phyloP scores from a whole-genome alignment of 2,329 filamentous ascomycete genomes.

The Alternaria burnsii region DNA sequence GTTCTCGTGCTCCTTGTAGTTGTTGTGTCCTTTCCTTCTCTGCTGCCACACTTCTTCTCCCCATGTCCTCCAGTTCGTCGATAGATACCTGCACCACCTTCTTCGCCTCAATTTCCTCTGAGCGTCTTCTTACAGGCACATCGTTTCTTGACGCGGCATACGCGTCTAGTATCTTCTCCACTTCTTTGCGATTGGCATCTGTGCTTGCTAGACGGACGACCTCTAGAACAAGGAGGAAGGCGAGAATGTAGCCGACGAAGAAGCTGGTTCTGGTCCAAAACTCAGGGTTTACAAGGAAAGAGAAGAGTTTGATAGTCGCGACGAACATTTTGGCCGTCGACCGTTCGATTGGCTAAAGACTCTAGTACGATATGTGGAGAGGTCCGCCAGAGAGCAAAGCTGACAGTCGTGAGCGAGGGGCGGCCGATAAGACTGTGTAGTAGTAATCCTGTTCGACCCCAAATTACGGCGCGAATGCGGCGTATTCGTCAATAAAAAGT shows the following conservation, averaged over 20 bases:
- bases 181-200: constrained; percentile 34
- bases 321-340: constrained; percentile 4
- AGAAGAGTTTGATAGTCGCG: constrained; percentile 10
- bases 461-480: not conserved
- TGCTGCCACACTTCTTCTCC: constrained; percentile 1
- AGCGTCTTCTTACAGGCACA: not conserved
- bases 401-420: not conserved
- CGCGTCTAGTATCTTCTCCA: constrained; percentile 31
- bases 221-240: constrained; percentile 34
- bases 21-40: constrained; percentile 3
- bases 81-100: constrained; percentile 2
- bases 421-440: not conserved
- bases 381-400: not conserved
- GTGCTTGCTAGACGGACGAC: constrained; percentile 30
- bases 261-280: constrained; percentile 31
- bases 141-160: constrained; percentile 23
- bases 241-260: constrained; percentile 33
- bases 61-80: constrained; percentile 14
- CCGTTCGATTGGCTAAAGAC: not conserved
- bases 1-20: not conserved
- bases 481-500: not conserved
- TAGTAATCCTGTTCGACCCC: not conserved
- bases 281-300: constrained; percentile 20
- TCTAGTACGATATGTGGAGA: not conserved
- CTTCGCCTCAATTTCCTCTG: constrained; percentile 5